These are phyloP conservation scores for Aureobasidium subglaciale DNA, from an alignment of 2,329 filamentous ascomycete genomes.

Conservation along the genomic window DNA sequence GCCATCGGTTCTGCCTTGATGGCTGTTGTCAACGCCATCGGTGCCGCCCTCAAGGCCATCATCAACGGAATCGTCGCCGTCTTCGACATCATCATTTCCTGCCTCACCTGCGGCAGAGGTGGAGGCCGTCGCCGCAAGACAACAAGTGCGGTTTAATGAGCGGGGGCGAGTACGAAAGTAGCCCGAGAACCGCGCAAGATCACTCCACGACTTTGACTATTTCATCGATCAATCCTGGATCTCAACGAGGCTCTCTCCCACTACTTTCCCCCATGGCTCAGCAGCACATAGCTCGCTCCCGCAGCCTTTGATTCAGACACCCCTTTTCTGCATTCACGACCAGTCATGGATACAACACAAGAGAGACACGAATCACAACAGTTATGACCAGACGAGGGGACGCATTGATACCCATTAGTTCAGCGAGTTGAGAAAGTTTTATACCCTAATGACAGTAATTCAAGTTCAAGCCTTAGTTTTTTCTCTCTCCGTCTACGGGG, in stretches of 20 bases:
- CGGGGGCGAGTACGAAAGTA: slow-evolving; percentile 8
- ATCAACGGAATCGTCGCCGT: slow-evolving; percentile 43
- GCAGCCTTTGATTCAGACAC: neutral
- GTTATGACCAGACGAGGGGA: slow-evolving; percentile 9
- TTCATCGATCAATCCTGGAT: neutral
- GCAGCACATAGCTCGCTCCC: slow-evolving; percentile 7
- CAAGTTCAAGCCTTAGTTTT: neutral
- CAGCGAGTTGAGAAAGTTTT: slow-evolving; percentile 11
- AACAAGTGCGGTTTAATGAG: slow-evolving; percentile 30
- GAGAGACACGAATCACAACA: slow-evolving; percentile 7
- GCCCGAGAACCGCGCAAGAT: neutral
- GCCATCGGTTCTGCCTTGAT: slow-evolving; percentile 42
- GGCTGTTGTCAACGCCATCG: slow-evolving; percentile 42
- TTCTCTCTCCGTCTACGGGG: neutral
- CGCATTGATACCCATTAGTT: slow-evolving; percentile 14
- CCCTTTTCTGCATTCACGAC: neutral
- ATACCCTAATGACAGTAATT: slow-evolving; percentile 9
- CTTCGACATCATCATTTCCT: slow-evolving; percentile 43
- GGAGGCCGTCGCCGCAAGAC: slow-evolving; percentile 32
- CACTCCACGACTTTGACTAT: neutral
- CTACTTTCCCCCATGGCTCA: slow-evolving; percentile 1
- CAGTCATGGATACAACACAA: slow-evolving; percentile 6
- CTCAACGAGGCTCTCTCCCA: neutral
- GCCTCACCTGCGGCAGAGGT: slow-evolving; percentile 42
- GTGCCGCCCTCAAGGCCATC: slow-evolving; percentile 37